These are phyloP conservation scores for Solanum pennellii DNA, from an alignment of 257 asterid species.

Conservation along the genomic window DNA sequence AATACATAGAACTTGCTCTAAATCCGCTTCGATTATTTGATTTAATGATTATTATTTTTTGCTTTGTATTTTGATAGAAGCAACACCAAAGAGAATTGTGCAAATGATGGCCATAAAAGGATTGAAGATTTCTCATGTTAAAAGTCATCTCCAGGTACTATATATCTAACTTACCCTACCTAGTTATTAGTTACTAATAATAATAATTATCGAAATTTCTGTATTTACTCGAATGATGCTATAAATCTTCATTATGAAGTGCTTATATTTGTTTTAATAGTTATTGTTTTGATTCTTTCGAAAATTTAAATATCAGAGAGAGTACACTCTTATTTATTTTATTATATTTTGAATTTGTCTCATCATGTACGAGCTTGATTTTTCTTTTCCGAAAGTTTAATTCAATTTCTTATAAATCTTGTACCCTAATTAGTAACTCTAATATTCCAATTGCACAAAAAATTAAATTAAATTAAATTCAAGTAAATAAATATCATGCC, in stretches of 20 bases:
- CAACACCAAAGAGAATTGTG: conserved; percentile 26
- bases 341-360: not conserved
- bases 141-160: conserved; percentile 30
- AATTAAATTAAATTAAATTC: not conserved
- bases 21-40: not conserved
- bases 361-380: not conserved
- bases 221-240: not conserved
- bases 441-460: not conserved
- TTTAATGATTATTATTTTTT: not conserved
- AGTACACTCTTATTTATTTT: not conserved
- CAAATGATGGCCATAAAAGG: conserved; percentile 24
- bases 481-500: not conserved
- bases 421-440: not conserved
- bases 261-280: not conserved
- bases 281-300: not conserved
- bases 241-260: not conserved
- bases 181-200: not conserved
- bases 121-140: conserved; percentile 23
- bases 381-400: not conserved
- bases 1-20: not conserved
- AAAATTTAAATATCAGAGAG: not conserved
- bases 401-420: not conserved
- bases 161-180: not conserved
- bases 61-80: conserved; percentile 2
- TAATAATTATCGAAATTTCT: not conserved